phyloP scores from a whole-genome alignment of 1,284 basidiomycete genomes.

The Peniophora sp. region DNA sequence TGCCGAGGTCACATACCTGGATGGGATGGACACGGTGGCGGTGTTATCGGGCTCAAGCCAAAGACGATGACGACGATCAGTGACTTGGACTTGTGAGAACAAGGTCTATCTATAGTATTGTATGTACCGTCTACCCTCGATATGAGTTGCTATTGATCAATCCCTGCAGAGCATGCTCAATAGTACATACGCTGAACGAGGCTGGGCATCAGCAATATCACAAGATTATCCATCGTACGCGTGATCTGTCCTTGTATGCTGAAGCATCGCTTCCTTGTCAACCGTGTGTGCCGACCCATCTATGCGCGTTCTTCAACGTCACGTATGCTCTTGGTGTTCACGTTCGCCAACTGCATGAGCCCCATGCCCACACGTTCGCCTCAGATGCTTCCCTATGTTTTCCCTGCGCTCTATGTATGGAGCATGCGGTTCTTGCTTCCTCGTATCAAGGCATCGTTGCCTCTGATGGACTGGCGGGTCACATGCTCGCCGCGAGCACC shows the following conservation, averaged over 20 bases:
- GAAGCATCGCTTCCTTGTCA: background rate
- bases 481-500: background rate
- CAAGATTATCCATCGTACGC: background rate
- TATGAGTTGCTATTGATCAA: background rate
- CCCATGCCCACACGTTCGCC: background rate
- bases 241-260: too few relatives aligned
- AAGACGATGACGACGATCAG: slow-evolving; percentile 22
- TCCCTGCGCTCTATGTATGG: background rate
- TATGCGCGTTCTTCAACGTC: background rate
- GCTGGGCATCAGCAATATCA: background rate
- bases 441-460: background rate
- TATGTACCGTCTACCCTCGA: background rate
- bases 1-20: slow-evolving; percentile 29
- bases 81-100: background rate
- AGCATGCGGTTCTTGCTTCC: background rate
- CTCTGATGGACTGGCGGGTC: background rate
- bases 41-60: slow-evolving; percentile 29
- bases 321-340: background rate
- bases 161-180: too few relatives aligned
- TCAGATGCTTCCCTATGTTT: background rate
- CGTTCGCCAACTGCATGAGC: background rate
- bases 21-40: slow-evolving; percentile 33
- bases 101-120: background rate
- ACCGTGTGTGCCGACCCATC: background rate
- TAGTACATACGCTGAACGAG: background rate